A percentile compares a stretch with the other conserved stretches of the same genome.
phyloP scores from a whole-genome alignment of 2,329 filamentous ascomycete species.

The Trichoderma oligosporum region DNA sequence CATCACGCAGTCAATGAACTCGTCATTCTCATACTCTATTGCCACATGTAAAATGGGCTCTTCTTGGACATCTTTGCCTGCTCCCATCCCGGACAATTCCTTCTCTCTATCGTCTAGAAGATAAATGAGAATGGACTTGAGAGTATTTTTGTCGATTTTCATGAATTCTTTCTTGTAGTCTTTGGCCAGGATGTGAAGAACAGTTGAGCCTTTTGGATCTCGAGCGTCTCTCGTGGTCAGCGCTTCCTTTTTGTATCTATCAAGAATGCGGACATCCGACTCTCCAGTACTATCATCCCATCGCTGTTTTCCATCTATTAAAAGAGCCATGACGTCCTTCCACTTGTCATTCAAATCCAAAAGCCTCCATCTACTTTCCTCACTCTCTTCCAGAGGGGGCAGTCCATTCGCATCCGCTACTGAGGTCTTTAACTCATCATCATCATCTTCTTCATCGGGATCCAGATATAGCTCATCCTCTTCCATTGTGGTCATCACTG shows the following conservation, averaged over 20 bases:
- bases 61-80: neutral
- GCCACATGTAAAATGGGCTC: neutral
- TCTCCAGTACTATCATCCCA: no score
- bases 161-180: neutral
- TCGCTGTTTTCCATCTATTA: no score
- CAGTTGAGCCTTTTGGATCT: neutral
- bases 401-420: no score
- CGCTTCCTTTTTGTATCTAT: neutral
- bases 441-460: no score
- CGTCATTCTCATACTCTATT: neutral
- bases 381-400: no score
- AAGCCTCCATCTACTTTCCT: no score
- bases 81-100: neutral
- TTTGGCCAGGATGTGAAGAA: neutral
- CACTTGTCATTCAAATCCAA: no score
- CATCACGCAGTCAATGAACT: neutral
- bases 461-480: no score
- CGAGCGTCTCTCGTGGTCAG: neutral
- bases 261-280: neutral
- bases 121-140: neutral
- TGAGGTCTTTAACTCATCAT: no score
- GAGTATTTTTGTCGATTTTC: neutral
- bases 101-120: neutral
- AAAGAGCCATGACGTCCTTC: no score
- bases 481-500: no score